Evolutionary conservation across 1,284 basidiomycete species (phyloP).

Genomic region (Irpex sp.): DNA sequence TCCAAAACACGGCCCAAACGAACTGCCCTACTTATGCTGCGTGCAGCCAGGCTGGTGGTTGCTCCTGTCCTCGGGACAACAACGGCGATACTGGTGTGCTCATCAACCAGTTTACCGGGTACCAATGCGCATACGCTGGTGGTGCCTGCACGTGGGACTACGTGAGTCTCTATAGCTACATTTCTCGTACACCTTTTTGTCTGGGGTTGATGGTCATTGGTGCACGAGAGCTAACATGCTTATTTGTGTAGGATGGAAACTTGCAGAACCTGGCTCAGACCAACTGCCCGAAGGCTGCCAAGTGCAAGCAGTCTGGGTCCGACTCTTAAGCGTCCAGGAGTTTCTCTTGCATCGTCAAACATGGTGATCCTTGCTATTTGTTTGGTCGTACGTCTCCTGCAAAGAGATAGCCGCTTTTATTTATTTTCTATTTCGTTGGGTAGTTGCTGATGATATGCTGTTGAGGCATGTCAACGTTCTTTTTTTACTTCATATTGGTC

Average conservation of each 20-base stretch:
- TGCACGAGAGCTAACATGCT: not conserved
- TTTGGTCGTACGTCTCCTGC: too few relatives aligned
- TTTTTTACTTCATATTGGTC: too few relatives aligned
- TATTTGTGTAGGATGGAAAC: conserved; percentile 10
- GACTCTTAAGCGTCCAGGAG: conserved; percentile 5
- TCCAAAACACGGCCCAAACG: conserved; percentile 20
- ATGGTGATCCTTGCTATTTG: too few relatives aligned
- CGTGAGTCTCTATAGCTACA: conserved; percentile 12
- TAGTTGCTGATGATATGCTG: too few relatives aligned
- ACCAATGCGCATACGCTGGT: conserved; percentile 23
- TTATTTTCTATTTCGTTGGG: too few relatives aligned
- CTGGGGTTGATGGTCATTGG: not conserved
- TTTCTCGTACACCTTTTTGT: too few relatives aligned
- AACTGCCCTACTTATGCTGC: conserved; percentile 21
- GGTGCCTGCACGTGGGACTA: conserved; percentile 25
- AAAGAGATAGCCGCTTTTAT: too few relatives aligned
- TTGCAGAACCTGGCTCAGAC: conserved; percentile 17
- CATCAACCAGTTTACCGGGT: conserved; percentile 24
- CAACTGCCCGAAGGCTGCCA: conserved; percentile 16
- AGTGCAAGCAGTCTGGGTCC: conserved; percentile 11
- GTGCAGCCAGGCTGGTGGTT: conserved; percentile 16
- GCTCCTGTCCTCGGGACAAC: conserved; percentile 18
- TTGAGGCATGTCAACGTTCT: too few relatives aligned
- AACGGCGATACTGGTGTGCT: conserved; percentile 19
- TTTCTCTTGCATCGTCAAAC: too few relatives aligned